Conservation (phyloP, 805 yeast genomes). For the Zygotorulaspora florentina region DNA sequence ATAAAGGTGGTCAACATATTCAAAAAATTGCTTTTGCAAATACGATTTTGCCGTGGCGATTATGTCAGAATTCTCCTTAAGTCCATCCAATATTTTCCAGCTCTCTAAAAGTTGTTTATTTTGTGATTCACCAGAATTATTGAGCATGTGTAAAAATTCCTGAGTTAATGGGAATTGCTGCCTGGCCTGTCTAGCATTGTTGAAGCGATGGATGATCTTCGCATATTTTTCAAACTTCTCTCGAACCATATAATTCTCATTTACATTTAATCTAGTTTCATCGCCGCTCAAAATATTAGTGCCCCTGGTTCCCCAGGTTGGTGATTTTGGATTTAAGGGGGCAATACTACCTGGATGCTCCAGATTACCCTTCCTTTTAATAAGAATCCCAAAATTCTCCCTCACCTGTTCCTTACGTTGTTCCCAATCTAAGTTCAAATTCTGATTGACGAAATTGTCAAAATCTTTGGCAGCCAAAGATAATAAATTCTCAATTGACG, state of each 20-base stretch:
- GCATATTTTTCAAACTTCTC: conserved; percentile 73
- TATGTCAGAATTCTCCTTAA: conserved; percentile 38
- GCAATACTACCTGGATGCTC: conserved; percentile 12
- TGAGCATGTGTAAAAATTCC: conserved; percentile 58
- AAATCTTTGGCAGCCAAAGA: conserved; percentile 74
- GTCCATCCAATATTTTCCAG: conserved; percentile 59
- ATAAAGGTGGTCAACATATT: conserved; percentile 64
- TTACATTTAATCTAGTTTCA: conserved; percentile 41
- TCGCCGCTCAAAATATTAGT: conserved; percentile 28
- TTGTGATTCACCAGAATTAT: conserved; percentile 54
- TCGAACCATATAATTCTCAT: conserved; percentile 40
- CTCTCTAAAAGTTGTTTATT: conserved; percentile 70
- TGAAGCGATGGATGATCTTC: conserved; percentile 61
- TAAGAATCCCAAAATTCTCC: conserved; percentile 60
- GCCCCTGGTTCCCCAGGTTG: conserved; percentile 32
- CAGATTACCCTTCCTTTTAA: conserved; percentile 29
- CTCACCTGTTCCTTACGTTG: conserved; percentile 69
- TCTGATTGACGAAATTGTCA: conserved; percentile 68
- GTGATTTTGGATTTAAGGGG: conserved; percentile 16
- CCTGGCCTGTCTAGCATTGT: conserved; percentile 59
- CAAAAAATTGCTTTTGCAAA: conserved; percentile 74
- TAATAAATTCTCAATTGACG: conserved; percentile 78
- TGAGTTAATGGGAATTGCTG: conserved; percentile 51
- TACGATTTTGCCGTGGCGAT: conserved; percentile 53
- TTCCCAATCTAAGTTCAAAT: conserved; percentile 80